phyloP scores from a whole-genome alignment of 108 stramenopile species.

The Chaetoceros tenuissimus region DNA sequence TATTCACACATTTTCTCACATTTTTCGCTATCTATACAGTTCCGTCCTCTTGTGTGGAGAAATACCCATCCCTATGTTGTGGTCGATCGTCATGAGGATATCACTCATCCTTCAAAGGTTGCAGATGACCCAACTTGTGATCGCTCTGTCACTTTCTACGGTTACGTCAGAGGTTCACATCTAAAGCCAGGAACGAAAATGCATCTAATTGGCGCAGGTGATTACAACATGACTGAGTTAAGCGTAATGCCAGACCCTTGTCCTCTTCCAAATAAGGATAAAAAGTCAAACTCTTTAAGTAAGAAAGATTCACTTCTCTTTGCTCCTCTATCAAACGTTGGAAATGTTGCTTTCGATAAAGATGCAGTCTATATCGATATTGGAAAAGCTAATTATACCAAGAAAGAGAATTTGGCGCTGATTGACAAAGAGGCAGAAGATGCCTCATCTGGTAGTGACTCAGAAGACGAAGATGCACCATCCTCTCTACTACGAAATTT shows the following conservation, averaged over 20 bases:
- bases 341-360: constrained; percentile 86
- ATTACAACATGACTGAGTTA: constrained; percentile 74
- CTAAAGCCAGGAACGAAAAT: constrained; percentile 81
- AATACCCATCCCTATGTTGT: constrained; percentile 97
- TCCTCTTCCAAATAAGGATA: constrained; percentile 71
- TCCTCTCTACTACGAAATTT: constrained; percentile 75
- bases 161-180: constrained; percentile 93
- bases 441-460: constrained; percentile 32
- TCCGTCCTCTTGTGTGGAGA: constrained; percentile 94
- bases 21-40: constrained; percentile 26
- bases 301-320: constrained; percentile 89
- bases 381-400: constrained; percentile 79
- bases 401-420: constrained; percentile 60
- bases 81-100: constrained; percentile 91
- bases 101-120: constrained; percentile 67
- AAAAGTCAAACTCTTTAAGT: constrained; percentile 63
- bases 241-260: constrained; percentile 75
- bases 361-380: constrained; percentile 98
- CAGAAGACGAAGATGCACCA: constrained; percentile 31
- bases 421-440: constrained; percentile 20
- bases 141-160: constrained; percentile 86
- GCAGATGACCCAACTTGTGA: constrained; percentile 76
- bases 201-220: constrained; percentile 94
- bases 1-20: neutral
- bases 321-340: constrained; percentile 93